A percentile compares a stretch with the other conserved stretches of the same genome.
phyloP scores from a whole-genome alignment of 805 yeast genomes.

The Candida sonorensis region DNA sequence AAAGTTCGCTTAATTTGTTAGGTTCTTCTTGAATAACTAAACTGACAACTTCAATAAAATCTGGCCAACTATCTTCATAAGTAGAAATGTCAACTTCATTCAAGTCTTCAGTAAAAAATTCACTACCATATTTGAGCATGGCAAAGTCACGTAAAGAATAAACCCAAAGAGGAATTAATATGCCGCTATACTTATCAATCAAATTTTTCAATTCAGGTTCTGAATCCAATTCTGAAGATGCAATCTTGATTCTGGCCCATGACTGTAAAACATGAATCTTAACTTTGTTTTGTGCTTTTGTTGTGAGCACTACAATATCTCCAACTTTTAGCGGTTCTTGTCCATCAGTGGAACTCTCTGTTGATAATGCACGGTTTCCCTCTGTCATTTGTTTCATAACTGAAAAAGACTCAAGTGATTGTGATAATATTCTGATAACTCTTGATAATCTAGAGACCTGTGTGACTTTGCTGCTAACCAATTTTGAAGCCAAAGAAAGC shows the following conservation, averaged over 20 bases:
- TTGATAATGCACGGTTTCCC: too few relatives aligned
- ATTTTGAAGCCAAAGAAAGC: conserved; percentile 67
- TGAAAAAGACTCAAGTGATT: conserved; percentile 55
- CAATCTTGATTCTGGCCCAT: conserved; percentile 58
- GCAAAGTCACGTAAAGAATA: conserved; percentile 69
- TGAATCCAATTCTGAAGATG: conserved; percentile 18
- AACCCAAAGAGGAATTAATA: conserved; percentile 76
- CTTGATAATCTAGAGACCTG: conserved; percentile 43
- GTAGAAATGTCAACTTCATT: conserved; percentile 38
- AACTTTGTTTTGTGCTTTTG: conserved; percentile 42
- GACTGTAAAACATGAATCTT: conserved; percentile 58
- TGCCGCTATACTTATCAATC: conserved; percentile 47
- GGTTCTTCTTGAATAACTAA: conserved; percentile 49
- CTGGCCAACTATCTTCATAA: conserved; percentile 65
- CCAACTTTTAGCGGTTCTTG: conserved; percentile 43
- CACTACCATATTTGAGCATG: conserved; percentile 46
- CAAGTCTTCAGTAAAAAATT: conserved; percentile 26
- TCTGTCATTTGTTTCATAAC: conserved; percentile 16
- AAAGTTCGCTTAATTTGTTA: conserved; percentile 34
- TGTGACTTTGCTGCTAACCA: conserved; percentile 57
- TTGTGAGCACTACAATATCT: conserved; percentile 42
- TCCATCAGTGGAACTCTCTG: conserved; percentile 14
- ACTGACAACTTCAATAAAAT: conserved; percentile 70
- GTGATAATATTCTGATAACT: conserved; percentile 56
- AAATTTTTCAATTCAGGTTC: conserved; percentile 42